Percentiles rank a stretch among this genome's conserved stretches.
phyloP scores from a whole-genome alignment of 371 early-diverging fungal species.

The Haplosporangium sp. region DNA sequence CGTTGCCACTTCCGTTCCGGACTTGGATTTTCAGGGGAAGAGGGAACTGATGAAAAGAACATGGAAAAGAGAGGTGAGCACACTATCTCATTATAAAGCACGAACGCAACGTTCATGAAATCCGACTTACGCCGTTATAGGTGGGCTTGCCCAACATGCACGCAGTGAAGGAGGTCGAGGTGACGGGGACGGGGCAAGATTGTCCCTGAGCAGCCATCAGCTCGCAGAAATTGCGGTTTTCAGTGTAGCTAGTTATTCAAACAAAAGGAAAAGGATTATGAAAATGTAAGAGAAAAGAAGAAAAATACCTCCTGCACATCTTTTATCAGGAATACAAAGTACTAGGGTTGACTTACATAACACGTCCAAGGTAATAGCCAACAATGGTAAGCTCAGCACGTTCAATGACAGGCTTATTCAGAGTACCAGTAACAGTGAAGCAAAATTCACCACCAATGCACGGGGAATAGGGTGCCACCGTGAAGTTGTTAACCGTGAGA shows the following conservation, averaged over 20 bases:
- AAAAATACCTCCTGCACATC: too few species aligned
- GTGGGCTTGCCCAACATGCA: slow-evolving; percentile 31
- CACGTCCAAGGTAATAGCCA: slow-evolving; percentile 19
- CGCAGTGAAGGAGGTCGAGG: slow-evolving; percentile 26
- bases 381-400: slow-evolving; percentile 15
- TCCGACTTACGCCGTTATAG: slow-evolving; percentile 22
- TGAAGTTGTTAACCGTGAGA: slow-evolving; percentile 15
- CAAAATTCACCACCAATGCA: slow-evolving; percentile 38
- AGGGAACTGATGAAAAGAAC: slow-evolving; percentile 4
- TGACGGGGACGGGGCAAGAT: slow-evolving; percentile 39
- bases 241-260: slow-evolving; percentile 17
- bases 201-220: slow-evolving; percentile 23
- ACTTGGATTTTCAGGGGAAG: slow-evolving; percentile 20
- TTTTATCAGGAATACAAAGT: too few species aligned
- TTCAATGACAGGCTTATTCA: slow-evolving; percentile 16
- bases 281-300: too few species aligned
- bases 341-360: not conserved
- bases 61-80: not conserved
- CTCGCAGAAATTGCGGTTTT: slow-evolving; percentile 37
- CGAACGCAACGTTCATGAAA: not conserved
- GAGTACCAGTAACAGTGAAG: slow-evolving; percentile 21
- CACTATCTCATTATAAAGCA: not conserved
- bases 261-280: too few species aligned
- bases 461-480: slow-evolving; percentile 29
- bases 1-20: slow-evolving; percentile 25